These are phyloP conservation scores for Tuber magnatum DNA, from an alignment of 495 filamentous ascomycete genomes.

Conservation along the genomic window DNA sequence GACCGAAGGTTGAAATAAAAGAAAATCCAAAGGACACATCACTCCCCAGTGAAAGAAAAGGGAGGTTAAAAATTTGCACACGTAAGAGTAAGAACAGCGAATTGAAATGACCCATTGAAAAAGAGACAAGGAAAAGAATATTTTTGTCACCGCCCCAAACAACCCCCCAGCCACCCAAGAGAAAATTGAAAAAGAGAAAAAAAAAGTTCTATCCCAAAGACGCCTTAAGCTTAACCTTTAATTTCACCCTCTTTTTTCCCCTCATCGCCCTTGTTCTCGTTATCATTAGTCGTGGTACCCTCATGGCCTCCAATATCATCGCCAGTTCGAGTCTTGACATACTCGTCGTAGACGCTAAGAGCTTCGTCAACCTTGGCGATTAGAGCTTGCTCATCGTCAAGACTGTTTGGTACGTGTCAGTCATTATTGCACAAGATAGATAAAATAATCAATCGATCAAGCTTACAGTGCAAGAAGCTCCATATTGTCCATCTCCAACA, in stretches of 20 bases:
- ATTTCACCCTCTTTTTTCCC: constrained; percentile 41
- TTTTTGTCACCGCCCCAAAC: constrained; percentile 2
- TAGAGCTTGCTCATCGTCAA: constrained; percentile 82
- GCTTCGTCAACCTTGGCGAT: constrained; percentile 94
- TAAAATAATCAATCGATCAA: constrained; percentile 3
- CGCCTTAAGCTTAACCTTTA: constrained; percentile 31
- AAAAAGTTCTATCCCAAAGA: constrained; percentile 34
- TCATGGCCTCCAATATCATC: constrained; percentile 40
- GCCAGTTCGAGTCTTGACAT: constrained; percentile 72
- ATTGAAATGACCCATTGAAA: constrained; percentile 5
- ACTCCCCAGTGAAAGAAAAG: not conserved
- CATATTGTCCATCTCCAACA: constrained; percentile 95
- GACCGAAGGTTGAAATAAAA: not conserved
- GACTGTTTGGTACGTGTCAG: constrained; percentile 49
- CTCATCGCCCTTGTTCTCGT: constrained; percentile 55
- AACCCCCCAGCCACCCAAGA: constrained; percentile 1
- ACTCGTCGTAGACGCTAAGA: constrained; percentile 93
- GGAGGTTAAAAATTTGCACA: constrained; percentile 5
- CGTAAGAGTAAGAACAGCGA: constrained; percentile 3
- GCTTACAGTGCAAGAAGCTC: constrained; percentile 95
- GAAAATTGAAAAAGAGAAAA: constrained; percentile 17
- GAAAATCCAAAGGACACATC: constrained; percentile 3
- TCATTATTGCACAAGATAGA: not conserved
- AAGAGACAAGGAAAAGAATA: constrained; percentile 4
- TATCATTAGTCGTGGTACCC: constrained; percentile 39